phyloP scores from a whole-genome alignment of 345 rosid genomes.

The Arabidopsis suecica region DNA sequence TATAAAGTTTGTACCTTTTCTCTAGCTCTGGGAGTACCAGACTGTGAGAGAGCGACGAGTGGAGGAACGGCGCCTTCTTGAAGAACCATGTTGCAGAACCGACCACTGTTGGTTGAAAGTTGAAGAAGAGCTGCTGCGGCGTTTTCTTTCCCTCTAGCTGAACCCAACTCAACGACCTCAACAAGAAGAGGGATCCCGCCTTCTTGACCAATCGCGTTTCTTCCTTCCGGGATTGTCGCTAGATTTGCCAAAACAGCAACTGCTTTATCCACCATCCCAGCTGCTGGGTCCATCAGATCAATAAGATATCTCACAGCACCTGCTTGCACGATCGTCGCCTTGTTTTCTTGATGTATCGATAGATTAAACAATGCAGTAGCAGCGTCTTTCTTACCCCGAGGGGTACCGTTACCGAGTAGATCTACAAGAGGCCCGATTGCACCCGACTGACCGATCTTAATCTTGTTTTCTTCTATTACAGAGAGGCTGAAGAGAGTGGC shows the following conservation, averaged over 20 bases:
- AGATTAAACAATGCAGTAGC: slow-evolving; percentile 97
- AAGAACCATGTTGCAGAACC: slow-evolving; percentile 82
- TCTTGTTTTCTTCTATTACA: slow-evolving; percentile 89
- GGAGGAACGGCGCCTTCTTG: slow-evolving; percentile 99
- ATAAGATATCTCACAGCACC: slow-evolving; percentile 91
- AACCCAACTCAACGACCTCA: slow-evolving; percentile 97
- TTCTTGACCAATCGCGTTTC: slow-evolving; percentile 81
- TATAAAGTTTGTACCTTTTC: slow-evolving; percentile 67
- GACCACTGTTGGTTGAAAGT: slow-evolving; percentile 71
- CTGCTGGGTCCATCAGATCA: slow-evolving; percentile 97
- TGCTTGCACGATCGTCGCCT: slow-evolving; percentile 81
- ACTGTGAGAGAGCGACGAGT: slow-evolving; percentile 84
- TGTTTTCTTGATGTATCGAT: slow-evolving; percentile 93
- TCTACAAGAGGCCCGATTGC: slow-evolving; percentile 91
- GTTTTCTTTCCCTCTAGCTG: slow-evolving; percentile 96
- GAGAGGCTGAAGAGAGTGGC: slow-evolving; percentile 98
- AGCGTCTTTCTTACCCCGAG: slow-evolving; percentile 93
- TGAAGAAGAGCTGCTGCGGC: slow-evolving; percentile 99
- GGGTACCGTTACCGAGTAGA: slow-evolving; percentile 85
- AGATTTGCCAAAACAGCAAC: slow-evolving; percentile 97
- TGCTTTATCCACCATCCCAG: slow-evolving; percentile 99
- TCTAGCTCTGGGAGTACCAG: slow-evolving; percentile 96
- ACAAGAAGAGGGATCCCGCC: slow-evolving; percentile 83
- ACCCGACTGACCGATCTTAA: slow-evolving; percentile 90
- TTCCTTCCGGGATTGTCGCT: slow-evolving; percentile 79